Evolutionary conservation across 306 rosid species (phyloP), one percentile per base, ranked within the genome.

Genomic region (Parietaria judaica): DNA sequence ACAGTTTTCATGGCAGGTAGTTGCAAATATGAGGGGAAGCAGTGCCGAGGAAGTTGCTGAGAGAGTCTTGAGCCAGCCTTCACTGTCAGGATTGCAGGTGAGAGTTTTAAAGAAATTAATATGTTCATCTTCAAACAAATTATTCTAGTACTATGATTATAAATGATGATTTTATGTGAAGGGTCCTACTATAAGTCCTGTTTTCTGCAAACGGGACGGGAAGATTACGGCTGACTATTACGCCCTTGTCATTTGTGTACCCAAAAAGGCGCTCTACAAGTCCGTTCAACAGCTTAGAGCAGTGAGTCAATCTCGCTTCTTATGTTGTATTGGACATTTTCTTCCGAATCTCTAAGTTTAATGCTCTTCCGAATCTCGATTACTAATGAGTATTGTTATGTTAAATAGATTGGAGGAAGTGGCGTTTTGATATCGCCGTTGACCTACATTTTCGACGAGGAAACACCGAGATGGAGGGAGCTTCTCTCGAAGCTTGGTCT

Each of bases 151-250:
- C 3, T 48, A 49, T 3, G 3, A n/a, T 12, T 34, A 62, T 62
- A 11, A n/a, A n/a, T 12, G 12, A 62, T 62, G 11, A 34, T 31
- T 62, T 10, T 11, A 14, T 69, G n/a, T 64, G n/a, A 80, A 92
- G 98, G 98, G 96, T 61, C 98, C 95, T 64, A 88, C 95, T 34
- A 3, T 92, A 61, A 92, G 96, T 79, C 88, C 99, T 7, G 99
- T 92, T 14, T 88, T 77, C 73, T 61, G 81, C 72, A 88, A 84
- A 70, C 73, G 79, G 10, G 86, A 81, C 52, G 96, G 99, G 66
- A 67, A 72, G 70, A 78, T 80, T 15, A 6, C 67, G 8, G 67
- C 82, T 43, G 96, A 92, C 71, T 88, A 84, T 83, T 92, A 76
- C 56, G 99, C 96, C 64, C 81, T 92, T 1, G 95, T 82, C 70